Conservation (phyloP, 2,329 filamentous ascomycete genomes). For the Xylariaceae sp. region DNA sequence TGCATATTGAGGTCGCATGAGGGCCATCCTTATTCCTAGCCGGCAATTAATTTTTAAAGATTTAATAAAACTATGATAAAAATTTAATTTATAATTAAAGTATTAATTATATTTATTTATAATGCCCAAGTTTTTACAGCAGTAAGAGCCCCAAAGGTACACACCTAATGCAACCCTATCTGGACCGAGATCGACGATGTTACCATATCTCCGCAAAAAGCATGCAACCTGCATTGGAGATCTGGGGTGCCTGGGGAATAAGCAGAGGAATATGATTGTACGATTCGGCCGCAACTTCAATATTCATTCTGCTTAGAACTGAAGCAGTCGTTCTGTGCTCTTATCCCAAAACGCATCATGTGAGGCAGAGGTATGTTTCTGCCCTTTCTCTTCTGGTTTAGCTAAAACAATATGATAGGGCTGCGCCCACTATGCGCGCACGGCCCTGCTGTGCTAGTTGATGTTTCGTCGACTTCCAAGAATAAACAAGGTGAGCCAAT, state of each 20-base stretch:
- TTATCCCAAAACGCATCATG: background rate
- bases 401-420: background rate
- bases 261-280: too few species aligned
- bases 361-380: background rate
- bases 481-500: too few species aligned
- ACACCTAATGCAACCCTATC: slow-evolving; percentile 3
- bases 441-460: background rate
- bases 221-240: slow-evolving; percentile 14
- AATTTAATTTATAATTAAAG: too few species aligned
- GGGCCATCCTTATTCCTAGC: background rate
- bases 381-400: background rate
- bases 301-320: background rate
- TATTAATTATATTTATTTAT: too few species aligned
- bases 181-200: slow-evolving; percentile 9
- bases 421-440: slow-evolving; percentile 2
- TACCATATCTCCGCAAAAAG: slow-evolving; percentile 10
- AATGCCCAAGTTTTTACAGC: too few species aligned
- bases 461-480: background rate
- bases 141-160: too few species aligned
- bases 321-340: background rate
- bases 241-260: slow-evolving; percentile 10
- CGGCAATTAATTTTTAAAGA: too few species aligned
- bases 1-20: too few species aligned
- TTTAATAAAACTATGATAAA: too few species aligned
- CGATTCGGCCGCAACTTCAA: background rate